These are phyloP conservation scores for Aspergillus bridgeri DNA, from an alignment of 495 filamentous ascomycete genomes.

Conservation along the genomic window DNA sequence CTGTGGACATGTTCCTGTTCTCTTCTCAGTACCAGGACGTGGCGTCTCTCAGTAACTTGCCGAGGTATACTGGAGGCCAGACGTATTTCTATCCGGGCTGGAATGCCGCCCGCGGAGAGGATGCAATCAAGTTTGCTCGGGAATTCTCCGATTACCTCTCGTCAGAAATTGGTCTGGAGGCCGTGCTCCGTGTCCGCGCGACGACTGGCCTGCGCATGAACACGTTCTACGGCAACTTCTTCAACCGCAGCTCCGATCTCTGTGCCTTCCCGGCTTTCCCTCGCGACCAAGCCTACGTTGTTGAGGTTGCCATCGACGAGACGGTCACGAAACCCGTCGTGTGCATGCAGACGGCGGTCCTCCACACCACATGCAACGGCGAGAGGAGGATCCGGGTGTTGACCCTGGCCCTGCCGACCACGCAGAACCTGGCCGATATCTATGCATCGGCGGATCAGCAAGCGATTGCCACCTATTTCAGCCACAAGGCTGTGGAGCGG, in stretches of 20 bases:
- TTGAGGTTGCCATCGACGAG: slow-evolving; percentile 98
- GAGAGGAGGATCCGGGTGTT: slow-evolving; percentile 91
- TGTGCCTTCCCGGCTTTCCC: slow-evolving; percentile 98
- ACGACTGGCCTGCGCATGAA: slow-evolving; percentile 95
- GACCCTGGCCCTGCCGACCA: slow-evolving; percentile 90
- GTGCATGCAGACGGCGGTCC: slow-evolving; percentile 92
- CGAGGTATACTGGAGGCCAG: slow-evolving; percentile 94
- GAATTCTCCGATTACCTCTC: slow-evolving; percentile 97
- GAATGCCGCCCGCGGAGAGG: slow-evolving; percentile 88
- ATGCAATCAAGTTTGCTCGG: slow-evolving; percentile 93
- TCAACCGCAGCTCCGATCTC: slow-evolving; percentile 94
- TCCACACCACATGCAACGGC: slow-evolving; percentile 97
- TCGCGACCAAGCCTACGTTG: slow-evolving; percentile 95
- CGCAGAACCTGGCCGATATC: slow-evolving; percentile 80
- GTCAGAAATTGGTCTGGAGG: slow-evolving; percentile 92
- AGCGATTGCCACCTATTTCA: slow-evolving; percentile 90
- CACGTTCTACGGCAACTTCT: slow-evolving; percentile 99
- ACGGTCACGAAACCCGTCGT: slow-evolving; percentile 88
- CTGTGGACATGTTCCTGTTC: slow-evolving; percentile 99
- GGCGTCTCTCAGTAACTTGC: slow-evolving; percentile 88
- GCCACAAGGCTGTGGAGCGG: slow-evolving; percentile 94
- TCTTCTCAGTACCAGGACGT: slow-evolving; percentile 97
- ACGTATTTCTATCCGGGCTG: slow-evolving; percentile 98
- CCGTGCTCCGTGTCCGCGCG: slow-evolving; percentile 89
- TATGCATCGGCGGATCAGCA: slow-evolving; percentile 94